Percentiles rank a stretch among this genome's conserved stretches.
phyloP scores from a whole-genome alignment of 164 flowering plant species.

The Aristolochia contorta region DNA sequence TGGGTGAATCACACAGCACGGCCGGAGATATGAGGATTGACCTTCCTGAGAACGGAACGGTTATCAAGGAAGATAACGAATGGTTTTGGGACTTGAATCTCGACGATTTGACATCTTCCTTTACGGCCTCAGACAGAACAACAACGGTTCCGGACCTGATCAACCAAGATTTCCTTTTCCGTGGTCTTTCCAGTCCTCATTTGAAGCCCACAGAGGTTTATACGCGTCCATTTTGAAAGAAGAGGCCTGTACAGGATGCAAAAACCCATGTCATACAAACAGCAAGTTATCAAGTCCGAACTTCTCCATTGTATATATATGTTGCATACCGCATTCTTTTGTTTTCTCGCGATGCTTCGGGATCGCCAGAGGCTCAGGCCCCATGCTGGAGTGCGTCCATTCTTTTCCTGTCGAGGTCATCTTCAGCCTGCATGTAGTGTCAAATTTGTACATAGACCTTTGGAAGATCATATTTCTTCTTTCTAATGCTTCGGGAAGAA shows the following conservation, averaged over 20 bases:
- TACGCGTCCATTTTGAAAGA: conserved; percentile 2
- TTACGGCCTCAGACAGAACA: conserved; percentile 3
- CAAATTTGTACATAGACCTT: no score
- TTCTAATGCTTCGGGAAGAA: no score
- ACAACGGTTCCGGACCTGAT: conserved; percentile 5
- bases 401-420: no score
- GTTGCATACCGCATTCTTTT: conserved; percentile 1
- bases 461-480: no score
- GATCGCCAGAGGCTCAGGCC: no score
- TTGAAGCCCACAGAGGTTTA: conserved; percentile 2
- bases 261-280: no score
- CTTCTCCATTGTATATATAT: neutral
- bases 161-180: conserved; percentile 6
- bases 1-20: neutral
- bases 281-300: no score
- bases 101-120: conserved; percentile 8
- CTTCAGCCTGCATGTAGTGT: no score
- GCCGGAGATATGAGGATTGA: neutral
- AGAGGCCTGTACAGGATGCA: neutral
- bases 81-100: conserved; percentile 14
- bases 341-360: neutral
- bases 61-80: conserved; percentile 6
- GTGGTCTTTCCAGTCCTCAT: conserved; percentile 7
- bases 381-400: no score
- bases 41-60: neutral